A percentile compares a stretch with the other conserved stretches of the same genome.
These are phyloP conservation scores for Fraxinus sp. DNA, from an alignment of 305 asterid genomes.

Conservation along the genomic window DNA sequence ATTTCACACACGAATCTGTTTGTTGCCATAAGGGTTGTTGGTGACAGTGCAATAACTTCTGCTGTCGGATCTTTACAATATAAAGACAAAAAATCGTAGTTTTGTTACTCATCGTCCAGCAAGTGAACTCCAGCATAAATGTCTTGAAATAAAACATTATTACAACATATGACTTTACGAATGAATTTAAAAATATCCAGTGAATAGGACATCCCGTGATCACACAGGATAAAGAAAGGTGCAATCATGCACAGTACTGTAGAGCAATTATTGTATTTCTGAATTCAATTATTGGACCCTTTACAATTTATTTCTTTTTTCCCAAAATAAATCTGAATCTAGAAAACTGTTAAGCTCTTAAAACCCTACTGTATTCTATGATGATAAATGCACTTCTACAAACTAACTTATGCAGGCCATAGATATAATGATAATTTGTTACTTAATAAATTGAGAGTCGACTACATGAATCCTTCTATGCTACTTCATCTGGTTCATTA, in stretches of 20 bases:
- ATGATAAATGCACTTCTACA: not conserved
- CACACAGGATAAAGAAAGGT: constrained; percentile 26
- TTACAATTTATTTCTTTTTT: constrained; percentile 1
- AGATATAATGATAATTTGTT: not conserved
- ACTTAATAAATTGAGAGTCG: not conserved
- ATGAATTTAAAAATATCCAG: not conserved
- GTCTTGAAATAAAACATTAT: not conserved
- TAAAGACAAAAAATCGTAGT: not conserved
- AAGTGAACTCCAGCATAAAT: not conserved
- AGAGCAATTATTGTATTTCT: constrained; percentile 37
- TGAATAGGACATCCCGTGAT: constrained; percentile 6
- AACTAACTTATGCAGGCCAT: not conserved
- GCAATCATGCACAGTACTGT: constrained; percentile 42
- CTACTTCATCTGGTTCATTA: not conserved
- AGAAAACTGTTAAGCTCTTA: not conserved
- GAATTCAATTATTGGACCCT: constrained; percentile 60
- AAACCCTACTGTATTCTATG: not conserved
- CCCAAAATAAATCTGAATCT: not conserved
- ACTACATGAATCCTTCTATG: not conserved
- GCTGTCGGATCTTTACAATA: constrained; percentile 65
- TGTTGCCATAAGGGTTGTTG: constrained; percentile 81
- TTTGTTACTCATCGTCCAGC: not conserved
- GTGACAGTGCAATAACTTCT: constrained; percentile 79
- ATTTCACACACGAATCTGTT: constrained; percentile 82
- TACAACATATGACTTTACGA: not conserved